These are phyloP conservation scores for Prunella vulgaris DNA, from an alignment of 257 asterid genomes.

Conservation along the genomic window DNA sequence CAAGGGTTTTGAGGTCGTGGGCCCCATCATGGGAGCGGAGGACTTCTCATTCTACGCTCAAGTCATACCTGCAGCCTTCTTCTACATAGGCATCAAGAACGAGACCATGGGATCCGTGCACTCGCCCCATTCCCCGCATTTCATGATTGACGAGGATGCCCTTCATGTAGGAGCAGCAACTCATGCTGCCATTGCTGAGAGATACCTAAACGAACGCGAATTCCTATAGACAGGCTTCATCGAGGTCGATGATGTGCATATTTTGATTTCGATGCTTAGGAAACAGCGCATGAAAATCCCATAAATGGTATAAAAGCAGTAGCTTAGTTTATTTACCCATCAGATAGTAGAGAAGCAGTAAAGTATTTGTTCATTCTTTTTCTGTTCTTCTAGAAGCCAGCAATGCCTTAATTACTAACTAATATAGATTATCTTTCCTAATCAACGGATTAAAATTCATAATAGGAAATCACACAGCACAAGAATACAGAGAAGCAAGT, in stretches of 20 bases:
- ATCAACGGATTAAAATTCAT: not conserved
- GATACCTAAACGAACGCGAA: slow-evolving; percentile 45
- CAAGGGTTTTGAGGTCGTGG: slow-evolving; percentile 42
- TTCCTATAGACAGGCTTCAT: slow-evolving; percentile 12
- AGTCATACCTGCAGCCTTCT: slow-evolving; percentile 74
- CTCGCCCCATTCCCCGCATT: slow-evolving; percentile 71
- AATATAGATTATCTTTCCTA: not conserved
- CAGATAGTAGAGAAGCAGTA: slow-evolving; percentile 14
- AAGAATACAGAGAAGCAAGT: not conserved
- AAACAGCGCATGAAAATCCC: not conserved
- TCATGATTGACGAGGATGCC: slow-evolving; percentile 81
- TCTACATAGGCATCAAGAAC: slow-evolving; percentile 72
- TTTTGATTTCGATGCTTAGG: slow-evolving; percentile 18
- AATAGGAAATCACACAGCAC: not conserved
- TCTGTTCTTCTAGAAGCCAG: slow-evolving; percentile 7
- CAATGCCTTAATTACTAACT: not conserved
- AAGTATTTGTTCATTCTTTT: slow-evolving; percentile 30
- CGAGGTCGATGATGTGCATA: slow-evolving; percentile 15
- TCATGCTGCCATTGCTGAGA: slow-evolving; percentile 91
- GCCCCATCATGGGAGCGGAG: slow-evolving; percentile 89
- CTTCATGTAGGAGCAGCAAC: slow-evolving; percentile 81
- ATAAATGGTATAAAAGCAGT: not conserved
- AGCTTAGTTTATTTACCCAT: slow-evolving; percentile 7
- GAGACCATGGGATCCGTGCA: slow-evolving; percentile 63
- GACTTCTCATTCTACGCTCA: slow-evolving; percentile 90